Conservation (phyloP, 1,284 basidiomycete genomes). For the Coriolopsis trogii region DNA sequence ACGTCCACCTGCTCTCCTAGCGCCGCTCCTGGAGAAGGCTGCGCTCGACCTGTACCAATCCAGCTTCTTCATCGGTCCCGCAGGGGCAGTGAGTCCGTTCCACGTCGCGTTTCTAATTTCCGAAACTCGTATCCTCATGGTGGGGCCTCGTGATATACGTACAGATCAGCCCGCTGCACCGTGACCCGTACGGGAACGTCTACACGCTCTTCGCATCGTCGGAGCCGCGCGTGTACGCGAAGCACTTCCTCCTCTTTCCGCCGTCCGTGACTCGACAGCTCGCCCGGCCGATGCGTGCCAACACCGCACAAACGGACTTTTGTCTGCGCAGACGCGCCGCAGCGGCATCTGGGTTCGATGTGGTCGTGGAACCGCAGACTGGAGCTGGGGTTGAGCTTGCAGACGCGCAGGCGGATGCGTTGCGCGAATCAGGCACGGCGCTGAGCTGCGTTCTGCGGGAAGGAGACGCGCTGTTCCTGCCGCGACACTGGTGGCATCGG, state of each 20-base stretch:
- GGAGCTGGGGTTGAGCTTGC: too few species aligned
- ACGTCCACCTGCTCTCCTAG: conserved; percentile 15
- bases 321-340: not conserved
- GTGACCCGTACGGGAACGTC: conserved; percentile 32
- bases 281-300: not conserved
- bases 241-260: conserved; percentile 30
- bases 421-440: conserved; percentile 1
- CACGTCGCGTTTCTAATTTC: not conserved
- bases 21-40: conserved; percentile 11
- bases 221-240: conserved; percentile 19
- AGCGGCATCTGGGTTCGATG: conserved; percentile 1
- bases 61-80: conserved; percentile 31
- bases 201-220: conserved; percentile 31
- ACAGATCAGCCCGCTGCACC: conserved; percentile 31
- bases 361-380: conserved; percentile 12
- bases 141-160: not conserved
- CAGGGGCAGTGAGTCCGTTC: conserved; percentile 23
- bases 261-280: conserved; percentile 9
- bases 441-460: conserved; percentile 28
- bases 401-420: not conserved
- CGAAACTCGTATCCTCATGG: not conserved
- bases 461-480: conserved; percentile 31
- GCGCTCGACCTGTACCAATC: conserved; percentile 30
- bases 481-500: conserved; percentile 33
- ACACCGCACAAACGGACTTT: not conserved